A percentile compares a stretch with the other conserved stretches of the same genome.
phyloP scores from a whole-genome alignment of 768 basidiomycete genomes.

The Brasilioporus rufonigricans region DNA sequence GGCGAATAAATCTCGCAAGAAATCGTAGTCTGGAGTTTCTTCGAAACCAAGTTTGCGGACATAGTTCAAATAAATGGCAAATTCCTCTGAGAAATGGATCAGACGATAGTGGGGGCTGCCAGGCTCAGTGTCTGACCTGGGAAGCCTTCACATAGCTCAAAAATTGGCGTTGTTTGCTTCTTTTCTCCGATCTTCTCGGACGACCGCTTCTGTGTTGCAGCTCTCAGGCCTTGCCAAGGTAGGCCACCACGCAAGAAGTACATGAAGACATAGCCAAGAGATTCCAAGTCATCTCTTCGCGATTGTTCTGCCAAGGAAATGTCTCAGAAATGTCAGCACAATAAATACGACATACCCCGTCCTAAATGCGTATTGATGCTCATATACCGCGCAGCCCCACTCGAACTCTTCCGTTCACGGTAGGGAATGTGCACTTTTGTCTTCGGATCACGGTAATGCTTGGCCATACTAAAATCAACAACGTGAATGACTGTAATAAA shows the following conservation, averaged over 20 bases:
- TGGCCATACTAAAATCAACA: conserved; percentile 99
- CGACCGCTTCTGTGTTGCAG: conserved; percentile 99
- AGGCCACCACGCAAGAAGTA: conserved; percentile 96
- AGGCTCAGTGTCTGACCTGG: conserved; percentile 58
- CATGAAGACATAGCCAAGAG: conserved; percentile 99
- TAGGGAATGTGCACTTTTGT: conserved; percentile 99
- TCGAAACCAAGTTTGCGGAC: conserved; percentile 99
- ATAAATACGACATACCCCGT: conserved; percentile 57
- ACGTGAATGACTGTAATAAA: conserved; percentile 73
- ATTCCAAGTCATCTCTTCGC: conserved; percentile 94
- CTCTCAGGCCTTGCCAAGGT: conserved; percentile 99
- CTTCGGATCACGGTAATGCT: conserved; percentile 98
- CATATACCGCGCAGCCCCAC: conserved; percentile 99
- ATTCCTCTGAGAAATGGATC: conserved; percentile 70
- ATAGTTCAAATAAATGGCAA: conserved; percentile 97
- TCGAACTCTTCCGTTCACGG: conserved; percentile 94
- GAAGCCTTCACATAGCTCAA: conserved; percentile 93
- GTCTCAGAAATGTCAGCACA: conserved; percentile 4
- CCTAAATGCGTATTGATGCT: conserved; percentile 99
- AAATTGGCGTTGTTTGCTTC: conserved; percentile 98
- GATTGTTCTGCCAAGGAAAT: conserved; percentile 66
- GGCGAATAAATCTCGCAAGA: conserved; percentile 89
- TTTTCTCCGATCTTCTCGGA: conserved; percentile 99
- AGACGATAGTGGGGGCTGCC: conserved; percentile 3
- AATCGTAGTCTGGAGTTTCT: conserved; percentile 98